phyloP scores from a whole-genome alignment of 768 basidiomycete genomes.

The Rhodotorula sphaerocarpa region DNA sequence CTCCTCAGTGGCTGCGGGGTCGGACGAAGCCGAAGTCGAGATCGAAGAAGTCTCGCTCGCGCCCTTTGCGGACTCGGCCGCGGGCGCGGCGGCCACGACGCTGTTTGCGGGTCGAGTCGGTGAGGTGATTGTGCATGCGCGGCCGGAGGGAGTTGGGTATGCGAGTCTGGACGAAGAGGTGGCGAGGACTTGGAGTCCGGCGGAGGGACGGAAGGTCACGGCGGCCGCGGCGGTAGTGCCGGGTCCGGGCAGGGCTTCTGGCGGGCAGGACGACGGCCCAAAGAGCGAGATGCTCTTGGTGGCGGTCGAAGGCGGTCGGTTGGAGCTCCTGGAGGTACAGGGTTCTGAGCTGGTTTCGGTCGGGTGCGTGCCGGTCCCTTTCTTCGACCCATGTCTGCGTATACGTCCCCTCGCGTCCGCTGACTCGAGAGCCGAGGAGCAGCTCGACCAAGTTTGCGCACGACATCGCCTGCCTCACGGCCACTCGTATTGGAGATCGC shows the following conservation, averaged over 20 bases:
- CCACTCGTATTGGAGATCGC: conserved; percentile 52
- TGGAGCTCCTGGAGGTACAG: conserved; percentile 52
- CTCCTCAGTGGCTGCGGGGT: neutral
- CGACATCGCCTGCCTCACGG: conserved; percentile 67
- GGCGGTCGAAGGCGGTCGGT: conserved; percentile 35
- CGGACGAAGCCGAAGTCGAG: conserved; percentile 38
- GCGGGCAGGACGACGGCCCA: conserved; percentile 3
- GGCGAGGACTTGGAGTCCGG: conserved; percentile 20
- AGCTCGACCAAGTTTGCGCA: conserved; percentile 28
- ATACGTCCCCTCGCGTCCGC: no score
- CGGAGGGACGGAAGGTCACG: conserved; percentile 27
- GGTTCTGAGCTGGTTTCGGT: conserved; percentile 31
- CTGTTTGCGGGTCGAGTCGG: conserved; percentile 58
- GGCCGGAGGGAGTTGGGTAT: conserved; percentile 50
- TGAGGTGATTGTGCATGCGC: conserved; percentile 65
- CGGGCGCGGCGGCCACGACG: conserved; percentile 50
- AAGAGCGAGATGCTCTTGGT: conserved; percentile 22
- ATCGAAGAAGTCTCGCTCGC: conserved; percentile 47
- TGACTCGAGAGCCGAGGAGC: neutral
- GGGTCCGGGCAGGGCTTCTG: no score
- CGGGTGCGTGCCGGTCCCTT: neutral
- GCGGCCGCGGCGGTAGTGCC: conserved; percentile 21
- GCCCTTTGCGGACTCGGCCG: conserved; percentile 46
- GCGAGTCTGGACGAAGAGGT: conserved; percentile 42
- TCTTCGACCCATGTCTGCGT: no score